These are phyloP conservation scores for Picea mariana DNA, from an alignment of 83 land plant species.

Conservation along the genomic window DNA sequence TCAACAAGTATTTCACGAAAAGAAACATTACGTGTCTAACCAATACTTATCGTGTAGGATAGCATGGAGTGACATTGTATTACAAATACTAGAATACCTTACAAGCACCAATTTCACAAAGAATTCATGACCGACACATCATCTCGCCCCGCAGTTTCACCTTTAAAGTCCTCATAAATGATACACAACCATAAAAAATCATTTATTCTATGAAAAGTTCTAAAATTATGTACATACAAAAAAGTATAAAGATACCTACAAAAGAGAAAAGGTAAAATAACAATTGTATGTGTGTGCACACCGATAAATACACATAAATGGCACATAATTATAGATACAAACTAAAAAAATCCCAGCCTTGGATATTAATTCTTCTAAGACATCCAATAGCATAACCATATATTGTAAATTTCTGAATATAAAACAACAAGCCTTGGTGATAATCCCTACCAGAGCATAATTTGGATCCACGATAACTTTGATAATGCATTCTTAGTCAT, in stretches of 20 bases:
- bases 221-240: neutral
- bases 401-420: too few relatives aligned
- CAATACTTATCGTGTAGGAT: neutral
- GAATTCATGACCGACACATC: neutral
- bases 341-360: neutral
- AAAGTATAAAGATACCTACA: neutral
- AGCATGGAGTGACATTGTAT: neutral
- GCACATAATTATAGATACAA: neutral
- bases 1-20: too few relatives aligned
- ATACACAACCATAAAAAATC: neutral
- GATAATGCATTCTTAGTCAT: too few relatives aligned
- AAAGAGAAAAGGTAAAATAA: neutral
- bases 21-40: neutral
- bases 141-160: neutral
- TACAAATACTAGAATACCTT: neutral
- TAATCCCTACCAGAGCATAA: too few relatives aligned
- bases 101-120: neutral
- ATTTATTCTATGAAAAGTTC: neutral
- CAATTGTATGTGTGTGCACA: neutral
- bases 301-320: neutral
- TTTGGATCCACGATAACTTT: too few relatives aligned
- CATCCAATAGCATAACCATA: too few relatives aligned
- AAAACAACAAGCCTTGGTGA: too few relatives aligned
- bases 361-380: too few relatives aligned
- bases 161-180: constrained; percentile 35